These are phyloP conservation scores for Irpex rosettiformis DNA, from an alignment of 1,284 basidiomycete genomes.

Conservation along the genomic window DNA sequence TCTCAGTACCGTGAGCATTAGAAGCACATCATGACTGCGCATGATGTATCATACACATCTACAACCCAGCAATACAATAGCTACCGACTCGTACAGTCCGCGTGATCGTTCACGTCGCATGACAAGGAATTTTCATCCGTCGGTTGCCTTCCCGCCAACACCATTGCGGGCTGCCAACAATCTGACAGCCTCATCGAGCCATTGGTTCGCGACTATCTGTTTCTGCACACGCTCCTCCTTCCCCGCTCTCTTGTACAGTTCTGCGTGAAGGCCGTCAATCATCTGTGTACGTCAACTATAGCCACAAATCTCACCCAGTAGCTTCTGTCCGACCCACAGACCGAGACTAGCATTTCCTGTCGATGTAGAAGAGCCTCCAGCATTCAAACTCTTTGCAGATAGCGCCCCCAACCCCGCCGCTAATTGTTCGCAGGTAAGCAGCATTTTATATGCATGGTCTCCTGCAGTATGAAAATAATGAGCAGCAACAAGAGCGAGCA, in stretches of 20 bases:
- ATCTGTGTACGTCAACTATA: neutral
- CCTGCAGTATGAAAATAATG: conserved; percentile 68
- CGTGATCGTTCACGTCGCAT: neutral
- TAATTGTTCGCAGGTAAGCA: conserved; percentile 62
- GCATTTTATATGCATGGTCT: conserved; percentile 61
- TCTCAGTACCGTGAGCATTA: neutral
- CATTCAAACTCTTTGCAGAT: conserved; percentile 26
- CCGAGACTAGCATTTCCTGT: conserved; percentile 62
- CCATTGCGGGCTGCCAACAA: conserved; percentile 18
- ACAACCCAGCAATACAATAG: neutral
- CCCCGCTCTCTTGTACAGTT: conserved; percentile 51
- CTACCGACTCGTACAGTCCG: neutral
- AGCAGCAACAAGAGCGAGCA: conserved; percentile 61
- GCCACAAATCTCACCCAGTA: conserved; percentile 46
- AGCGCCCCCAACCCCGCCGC: conserved; percentile 67
- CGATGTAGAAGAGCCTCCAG: conserved; percentile 20
- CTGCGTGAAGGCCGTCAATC: conserved; percentile 27
- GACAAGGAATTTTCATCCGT: neutral
- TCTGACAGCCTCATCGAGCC: conserved; percentile 23
- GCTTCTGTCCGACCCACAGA: conserved; percentile 68
- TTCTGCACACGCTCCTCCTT: conserved; percentile 35
- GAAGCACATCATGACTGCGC: neutral
- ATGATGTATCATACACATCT: neutral
- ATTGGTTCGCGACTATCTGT: conserved; percentile 23
- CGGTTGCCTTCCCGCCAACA: neutral